phyloP scores from a whole-genome alignment of 495 filamentous ascomycete species.

The Daldinia childiae region DNA sequence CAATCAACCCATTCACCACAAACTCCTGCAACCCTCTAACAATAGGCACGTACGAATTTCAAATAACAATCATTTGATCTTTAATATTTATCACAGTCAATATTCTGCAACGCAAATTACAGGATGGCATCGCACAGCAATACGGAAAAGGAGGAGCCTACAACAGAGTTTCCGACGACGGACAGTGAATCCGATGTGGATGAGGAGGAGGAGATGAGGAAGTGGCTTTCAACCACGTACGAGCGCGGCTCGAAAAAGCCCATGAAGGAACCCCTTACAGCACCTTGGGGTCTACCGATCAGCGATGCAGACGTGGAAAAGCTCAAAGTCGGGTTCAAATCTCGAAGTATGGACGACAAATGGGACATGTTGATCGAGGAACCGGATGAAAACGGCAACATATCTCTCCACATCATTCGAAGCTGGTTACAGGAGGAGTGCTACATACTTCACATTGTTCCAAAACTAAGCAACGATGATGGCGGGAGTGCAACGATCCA shows the following conservation, averaged over 20 bases:
- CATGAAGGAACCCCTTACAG: slow-evolving; percentile 6
- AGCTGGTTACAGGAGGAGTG: not conserved
- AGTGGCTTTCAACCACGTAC: not conserved
- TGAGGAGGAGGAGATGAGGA: not conserved
- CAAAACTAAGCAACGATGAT: not conserved
- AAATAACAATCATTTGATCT: not conserved
- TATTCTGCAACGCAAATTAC: not conserved
- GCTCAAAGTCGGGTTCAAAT: slow-evolving; percentile 1
- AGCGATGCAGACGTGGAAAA: slow-evolving; percentile 1
- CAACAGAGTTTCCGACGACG: not conserved
- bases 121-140: not conserved
- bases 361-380: not conserved
- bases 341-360: slow-evolving; percentile 4
- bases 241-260: not conserved
- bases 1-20: not conserved
- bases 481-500: not conserved
- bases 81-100: not conserved
- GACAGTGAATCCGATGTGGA: not conserved
- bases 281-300: not conserved
- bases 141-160: not conserved
- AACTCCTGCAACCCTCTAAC: not conserved
- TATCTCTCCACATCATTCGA: slow-evolving; percentile 1
- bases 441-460: slow-evolving; percentile 1
- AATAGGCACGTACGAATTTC: no score
- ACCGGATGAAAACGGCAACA: not conserved